phyloP scores from a whole-genome alignment of 2,329 filamentous ascomycete species.

The Exophiala bonariae region DNA sequence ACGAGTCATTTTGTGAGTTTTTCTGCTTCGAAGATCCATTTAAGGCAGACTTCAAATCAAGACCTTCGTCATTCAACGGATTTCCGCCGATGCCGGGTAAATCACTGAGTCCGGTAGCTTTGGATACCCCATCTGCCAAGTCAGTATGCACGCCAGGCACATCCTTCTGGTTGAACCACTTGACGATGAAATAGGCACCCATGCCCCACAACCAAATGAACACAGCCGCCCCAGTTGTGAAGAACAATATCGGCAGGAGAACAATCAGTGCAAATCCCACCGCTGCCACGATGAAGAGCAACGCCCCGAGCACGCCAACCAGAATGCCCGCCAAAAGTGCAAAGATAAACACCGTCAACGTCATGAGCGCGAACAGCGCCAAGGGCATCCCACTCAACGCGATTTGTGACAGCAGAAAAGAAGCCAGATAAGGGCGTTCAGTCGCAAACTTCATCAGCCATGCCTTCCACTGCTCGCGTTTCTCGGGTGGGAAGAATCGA shows the following conservation, averaged over 20 bases:
- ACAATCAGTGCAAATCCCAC: slow-evolving; percentile 66
- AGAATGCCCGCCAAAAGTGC: slow-evolving; percentile 61
- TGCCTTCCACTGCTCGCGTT: slow-evolving; percentile 58
- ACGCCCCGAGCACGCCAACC: slow-evolving; percentile 49
- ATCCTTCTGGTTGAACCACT: slow-evolving; percentile 25
- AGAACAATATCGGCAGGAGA: slow-evolving; percentile 67
- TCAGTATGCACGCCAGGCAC: slow-evolving; percentile 16
- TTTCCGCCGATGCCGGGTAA: slow-evolving; percentile 10
- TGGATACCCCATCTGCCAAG: slow-evolving; percentile 8
- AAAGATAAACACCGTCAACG: slow-evolving; percentile 61
- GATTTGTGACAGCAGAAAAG: slow-evolving; percentile 66
- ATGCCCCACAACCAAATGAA: slow-evolving; percentile 69
- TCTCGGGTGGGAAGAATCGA: slow-evolving; percentile 59
- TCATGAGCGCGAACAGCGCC: slow-evolving; percentile 67
- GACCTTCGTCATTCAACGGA: not conserved
- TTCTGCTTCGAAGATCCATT: not conserved
- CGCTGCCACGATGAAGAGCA: slow-evolving; percentile 67
- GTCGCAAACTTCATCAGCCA: slow-evolving; percentile 58
- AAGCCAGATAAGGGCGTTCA: slow-evolving; percentile 67
- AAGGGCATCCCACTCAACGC: slow-evolving; percentile 67
- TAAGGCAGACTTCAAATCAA: not conserved
- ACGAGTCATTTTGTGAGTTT: not conserved
- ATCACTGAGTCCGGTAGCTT: slow-evolving; percentile 10
- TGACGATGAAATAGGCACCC: slow-evolving; percentile 48
- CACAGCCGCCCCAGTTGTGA: slow-evolving; percentile 63